These are phyloP conservation scores for Paecilomyces sp. DNA, from an alignment of 2,329 filamentous ascomycete genomes.

Conservation along the genomic window DNA sequence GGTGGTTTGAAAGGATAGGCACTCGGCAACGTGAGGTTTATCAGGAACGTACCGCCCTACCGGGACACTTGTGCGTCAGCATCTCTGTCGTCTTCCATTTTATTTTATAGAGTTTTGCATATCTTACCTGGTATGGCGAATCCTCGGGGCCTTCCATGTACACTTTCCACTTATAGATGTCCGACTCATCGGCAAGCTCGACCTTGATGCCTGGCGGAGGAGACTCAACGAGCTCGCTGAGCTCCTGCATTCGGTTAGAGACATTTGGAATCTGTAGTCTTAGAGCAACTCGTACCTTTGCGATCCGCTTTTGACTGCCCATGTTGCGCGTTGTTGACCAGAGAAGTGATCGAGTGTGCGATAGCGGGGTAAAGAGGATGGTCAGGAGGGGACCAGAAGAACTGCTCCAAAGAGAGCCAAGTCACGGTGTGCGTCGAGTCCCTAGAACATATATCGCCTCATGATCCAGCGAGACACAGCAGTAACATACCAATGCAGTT, in stretches of 20 bases:
- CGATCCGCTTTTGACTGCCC: constrained; percentile 41
- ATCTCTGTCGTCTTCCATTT: neutral
- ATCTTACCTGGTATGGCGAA: constrained; percentile 57
- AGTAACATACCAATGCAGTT: neutral
- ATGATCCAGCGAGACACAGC: neutral
- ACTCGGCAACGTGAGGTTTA: constrained; percentile 64
- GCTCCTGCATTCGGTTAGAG: constrained; percentile 43
- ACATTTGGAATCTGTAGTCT: neutral
- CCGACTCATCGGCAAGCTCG: constrained; percentile 52
- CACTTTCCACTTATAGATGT: constrained; percentile 63
- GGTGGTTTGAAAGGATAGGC: constrained; percentile 91
- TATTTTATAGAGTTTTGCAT: neutral
- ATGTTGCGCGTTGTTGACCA: constrained; percentile 16
- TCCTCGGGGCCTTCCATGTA: constrained; percentile 58
- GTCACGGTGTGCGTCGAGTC: neutral
- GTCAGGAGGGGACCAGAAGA: neutral
- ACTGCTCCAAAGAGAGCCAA: neutral
- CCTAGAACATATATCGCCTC: neutral
- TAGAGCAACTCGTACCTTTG: constrained; percentile 28
- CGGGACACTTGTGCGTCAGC: neutral
- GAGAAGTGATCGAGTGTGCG: constrained; percentile 6
- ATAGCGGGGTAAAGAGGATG: neutral
- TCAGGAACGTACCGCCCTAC: constrained; percentile 64
- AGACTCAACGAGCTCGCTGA: constrained; percentile 49
- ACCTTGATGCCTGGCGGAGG: constrained; percentile 53